These are phyloP conservation scores for Fusarium nelsonii DNA, from an alignment of 2,329 filamentous ascomycete genomes.

Conservation along the genomic window DNA sequence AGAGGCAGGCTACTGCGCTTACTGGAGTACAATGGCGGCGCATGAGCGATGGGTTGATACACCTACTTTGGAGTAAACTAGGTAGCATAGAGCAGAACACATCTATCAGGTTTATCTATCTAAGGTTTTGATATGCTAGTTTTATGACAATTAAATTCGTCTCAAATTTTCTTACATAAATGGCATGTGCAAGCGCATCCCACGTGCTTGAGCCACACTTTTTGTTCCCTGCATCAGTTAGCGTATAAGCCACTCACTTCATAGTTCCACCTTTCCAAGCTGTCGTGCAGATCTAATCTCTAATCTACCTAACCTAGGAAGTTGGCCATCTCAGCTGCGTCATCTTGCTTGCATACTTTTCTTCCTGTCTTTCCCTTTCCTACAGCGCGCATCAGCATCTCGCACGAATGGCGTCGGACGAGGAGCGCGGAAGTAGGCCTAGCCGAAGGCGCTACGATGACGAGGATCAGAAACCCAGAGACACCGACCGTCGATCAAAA, in stretches of 20 bases:
- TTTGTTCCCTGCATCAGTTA: slow-evolving; percentile 1
- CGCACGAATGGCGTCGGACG: slow-evolving; percentile 47
- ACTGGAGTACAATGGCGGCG: slow-evolving; percentile 35
- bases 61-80: slow-evolving; percentile 5
- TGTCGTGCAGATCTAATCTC: slow-evolving; percentile 29
- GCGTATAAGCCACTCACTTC: slow-evolving; percentile 19
- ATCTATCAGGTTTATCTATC: slow-evolving; percentile 26
- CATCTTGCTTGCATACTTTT: slow-evolving; percentile 18
- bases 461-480: slow-evolving; percentile 30
- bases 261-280: slow-evolving; percentile 19
- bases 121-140: slow-evolving; percentile 20
- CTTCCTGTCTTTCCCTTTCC: neutral
- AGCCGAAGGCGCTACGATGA: slow-evolving; percentile 39
- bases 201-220: slow-evolving; percentile 22
- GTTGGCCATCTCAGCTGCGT: slow-evolving; percentile 23
- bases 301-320: neutral
- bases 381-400: neutral
- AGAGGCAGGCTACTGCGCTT: slow-evolving; percentile 19
- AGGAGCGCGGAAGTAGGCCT: slow-evolving; percentile 39
- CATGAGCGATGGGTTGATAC: slow-evolving; percentile 20
- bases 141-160: slow-evolving; percentile 30
- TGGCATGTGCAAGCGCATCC: slow-evolving; percentile 29
- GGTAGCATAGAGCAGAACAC: slow-evolving; percentile 21
- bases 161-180: slow-evolving; percentile 28
- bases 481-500: slow-evolving; percentile 43